phyloP scores from a whole-genome alignment of 352 stramenopile genomes.

The Globisporangium acanthophoron region DNA sequence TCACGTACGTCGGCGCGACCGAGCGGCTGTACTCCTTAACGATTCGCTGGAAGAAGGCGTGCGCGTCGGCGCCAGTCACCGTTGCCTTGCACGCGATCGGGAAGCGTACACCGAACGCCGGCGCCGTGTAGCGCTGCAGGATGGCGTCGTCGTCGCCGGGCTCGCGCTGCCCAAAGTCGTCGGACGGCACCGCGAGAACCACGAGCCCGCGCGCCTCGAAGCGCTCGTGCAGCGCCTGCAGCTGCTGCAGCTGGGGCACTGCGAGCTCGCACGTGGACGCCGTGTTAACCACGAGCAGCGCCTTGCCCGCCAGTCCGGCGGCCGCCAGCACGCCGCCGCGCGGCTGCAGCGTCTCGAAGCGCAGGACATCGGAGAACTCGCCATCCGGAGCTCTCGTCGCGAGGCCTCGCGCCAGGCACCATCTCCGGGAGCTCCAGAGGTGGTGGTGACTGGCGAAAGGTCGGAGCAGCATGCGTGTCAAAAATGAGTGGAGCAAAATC shows the following conservation, averaged over 20 bases:
- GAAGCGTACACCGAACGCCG: conserved; percentile 41
- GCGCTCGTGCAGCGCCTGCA: conserved; percentile 49
- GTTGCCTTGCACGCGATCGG: conserved; percentile 39
- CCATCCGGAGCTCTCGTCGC: conserved; percentile 6
- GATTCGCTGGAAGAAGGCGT: conserved; percentile 62
- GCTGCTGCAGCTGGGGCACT: conserved; percentile 31
- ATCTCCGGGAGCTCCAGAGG: no score
- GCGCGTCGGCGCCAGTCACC: conserved; percentile 40
- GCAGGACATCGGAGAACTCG: conserved; percentile 37
- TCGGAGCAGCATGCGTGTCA: no score
- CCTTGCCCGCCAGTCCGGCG: conserved; percentile 31
- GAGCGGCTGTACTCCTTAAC: conserved; percentile 58
- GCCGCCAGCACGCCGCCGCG: conserved; percentile 21
- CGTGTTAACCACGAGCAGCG: conserved; percentile 66
- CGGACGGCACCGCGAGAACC: conserved; percentile 58
- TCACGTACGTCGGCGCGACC: conserved; percentile 49
- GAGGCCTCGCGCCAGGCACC: no score
- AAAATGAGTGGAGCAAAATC: no score
- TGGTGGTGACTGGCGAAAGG: no score
- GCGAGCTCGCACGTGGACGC: conserved; percentile 53
- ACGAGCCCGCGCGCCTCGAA: conserved; percentile 38
- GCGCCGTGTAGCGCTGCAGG: conserved; percentile 28
- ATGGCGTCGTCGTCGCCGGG: conserved; percentile 38
- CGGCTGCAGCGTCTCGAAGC: conserved; percentile 41
- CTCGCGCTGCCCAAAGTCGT: conserved; percentile 64